Percentiles rank a stretch among this genome's conserved stretches.
Conservation (phyloP, 1,284 basidiomycete genomes). For the Austroboletus novae-zelandiae region DNA sequence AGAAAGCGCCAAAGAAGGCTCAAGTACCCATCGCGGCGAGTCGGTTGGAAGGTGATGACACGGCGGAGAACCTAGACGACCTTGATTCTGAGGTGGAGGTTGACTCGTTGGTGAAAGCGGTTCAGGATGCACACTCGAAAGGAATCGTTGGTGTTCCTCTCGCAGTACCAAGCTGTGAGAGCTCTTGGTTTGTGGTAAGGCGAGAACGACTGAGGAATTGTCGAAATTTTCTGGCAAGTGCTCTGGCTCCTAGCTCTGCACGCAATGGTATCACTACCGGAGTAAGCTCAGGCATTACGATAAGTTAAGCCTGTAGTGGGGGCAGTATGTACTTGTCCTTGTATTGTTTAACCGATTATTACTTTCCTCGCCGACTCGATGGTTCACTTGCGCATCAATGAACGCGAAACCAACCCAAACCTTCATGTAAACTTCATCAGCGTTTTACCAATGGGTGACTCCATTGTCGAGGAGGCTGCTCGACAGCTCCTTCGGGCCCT, state of each 20-base stretch:
- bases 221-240: constrained; percentile 59
- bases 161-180: constrained; percentile 47
- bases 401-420: constrained; percentile 69
- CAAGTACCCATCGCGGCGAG: constrained; percentile 46
- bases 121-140: constrained; percentile 53
- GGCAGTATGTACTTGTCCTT: not conserved
- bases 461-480: constrained; percentile 47
- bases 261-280: constrained; percentile 28
- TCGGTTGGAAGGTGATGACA: constrained; percentile 50
- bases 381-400: constrained; percentile 72
- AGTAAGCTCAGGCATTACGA: constrained; percentile 16
- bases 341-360: not conserved
- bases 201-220: constrained; percentile 69
- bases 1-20: constrained; percentile 55
- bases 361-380: constrained; percentile 35
- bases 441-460: constrained; percentile 45
- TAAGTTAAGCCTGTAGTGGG: constrained; percentile 9
- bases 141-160: constrained; percentile 49
- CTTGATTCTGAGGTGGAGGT: constrained; percentile 76
- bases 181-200: constrained; percentile 73
- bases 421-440: constrained; percentile 73
- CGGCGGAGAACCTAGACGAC: constrained; percentile 75
- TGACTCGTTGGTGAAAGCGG: constrained; percentile 52
- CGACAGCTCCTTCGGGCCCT: constrained; percentile 69
- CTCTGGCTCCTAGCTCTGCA: constrained; percentile 37